Evolutionary conservation across 495 filamentous ascomycete genomes (phyloP), one percentile per base, ranked within the genome.

Genomic region (Lineolata rhizophorae): DNA sequence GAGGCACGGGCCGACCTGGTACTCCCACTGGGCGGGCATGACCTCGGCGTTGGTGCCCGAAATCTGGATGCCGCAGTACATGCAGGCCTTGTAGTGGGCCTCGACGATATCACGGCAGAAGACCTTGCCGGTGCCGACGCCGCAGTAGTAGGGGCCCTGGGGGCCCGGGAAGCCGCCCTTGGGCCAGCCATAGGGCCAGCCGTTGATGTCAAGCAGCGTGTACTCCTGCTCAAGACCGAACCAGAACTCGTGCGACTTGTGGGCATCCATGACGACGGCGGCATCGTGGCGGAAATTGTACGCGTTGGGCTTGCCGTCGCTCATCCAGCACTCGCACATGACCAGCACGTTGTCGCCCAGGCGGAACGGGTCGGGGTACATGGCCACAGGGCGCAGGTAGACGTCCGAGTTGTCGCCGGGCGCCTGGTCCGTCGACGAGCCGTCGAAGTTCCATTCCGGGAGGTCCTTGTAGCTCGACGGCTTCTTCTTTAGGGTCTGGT

Each of bases 31-130:
- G 38, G 77, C 83, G 35, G 87, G 82, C 72, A 93, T 85, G 51
- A 97, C 87, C 70, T 97, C 87, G 30, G 87, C 87, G 60, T 97
- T 97, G 62, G 85, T 93, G 57, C 87, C 87, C 20, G 87, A 92
- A 58, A 97, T 93, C 48, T 83, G 73, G 56, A 97, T 65, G 43
- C 75, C 74, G 37, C 84, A 70, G 55, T 74, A 92, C 55, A 97
- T 44, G 67, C 87, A 97, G 43, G 81, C 82, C 57, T 85, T 85
- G 75, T 91, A 93, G 65, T 97, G 87, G 36, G 87, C 77, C 61
- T 95, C 87, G 43, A 97, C 83, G 43, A 97, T 85, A 51, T 97
- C 90, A 62, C 87, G 72, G 70, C 83, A 87, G 63, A 84, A 87
- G 51, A 95, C 87, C 65, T 83, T 84, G 61, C 85, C 84, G 47